A percentile compares a stretch with the other conserved stretches of the same genome.
Evolutionary conservation across 768 basidiomycete species (phyloP).

Genomic region (Lyophyllum atratum): DNA sequence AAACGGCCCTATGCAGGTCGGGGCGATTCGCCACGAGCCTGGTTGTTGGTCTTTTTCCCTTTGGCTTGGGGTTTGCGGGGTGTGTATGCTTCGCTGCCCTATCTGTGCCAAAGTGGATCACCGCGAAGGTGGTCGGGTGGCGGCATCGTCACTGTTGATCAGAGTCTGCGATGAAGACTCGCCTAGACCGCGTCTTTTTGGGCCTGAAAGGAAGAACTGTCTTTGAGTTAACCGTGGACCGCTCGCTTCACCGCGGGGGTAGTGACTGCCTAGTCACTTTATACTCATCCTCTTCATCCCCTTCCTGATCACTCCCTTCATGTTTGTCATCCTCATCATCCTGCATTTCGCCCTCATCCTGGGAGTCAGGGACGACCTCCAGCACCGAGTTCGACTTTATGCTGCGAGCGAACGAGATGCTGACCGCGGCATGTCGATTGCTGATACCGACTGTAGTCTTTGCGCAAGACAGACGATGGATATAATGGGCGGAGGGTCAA

Average conservation of each 20-base stretch:
- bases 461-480: conserved; percentile 63
- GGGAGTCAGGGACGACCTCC: conserved; percentile 33
- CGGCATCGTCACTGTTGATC: conserved; percentile 29
- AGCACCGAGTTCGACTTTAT: conserved; percentile 23
- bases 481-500: conserved; percentile 62
- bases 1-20: conserved; percentile 48
- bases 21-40: conserved; percentile 25
- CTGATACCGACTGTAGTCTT: conserved; percentile 36
- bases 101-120: too few relatives aligned
- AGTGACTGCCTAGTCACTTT: conserved; percentile 18
- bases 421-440: conserved; percentile 21
- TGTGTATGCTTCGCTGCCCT: conserved; percentile 26
- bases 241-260: conserved; percentile 20
- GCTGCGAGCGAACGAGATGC: conserved; percentile 27
- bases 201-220: conserved; percentile 67
- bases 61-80: not conserved
- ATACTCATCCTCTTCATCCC: conserved; percentile 26
- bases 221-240: conserved; percentile 21
- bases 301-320: conserved; percentile 25
- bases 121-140: conserved; percentile 33
- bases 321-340: conserved; percentile 17
- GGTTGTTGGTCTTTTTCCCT: conserved; percentile 22
- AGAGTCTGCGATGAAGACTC: conserved; percentile 35
- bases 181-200: conserved; percentile 52
- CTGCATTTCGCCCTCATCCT: conserved; percentile 32